These are phyloP conservation scores for Scheffersomyces stambukii DNA, from an alignment of 1,139 yeast genomes.

Conservation along the genomic window DNA sequence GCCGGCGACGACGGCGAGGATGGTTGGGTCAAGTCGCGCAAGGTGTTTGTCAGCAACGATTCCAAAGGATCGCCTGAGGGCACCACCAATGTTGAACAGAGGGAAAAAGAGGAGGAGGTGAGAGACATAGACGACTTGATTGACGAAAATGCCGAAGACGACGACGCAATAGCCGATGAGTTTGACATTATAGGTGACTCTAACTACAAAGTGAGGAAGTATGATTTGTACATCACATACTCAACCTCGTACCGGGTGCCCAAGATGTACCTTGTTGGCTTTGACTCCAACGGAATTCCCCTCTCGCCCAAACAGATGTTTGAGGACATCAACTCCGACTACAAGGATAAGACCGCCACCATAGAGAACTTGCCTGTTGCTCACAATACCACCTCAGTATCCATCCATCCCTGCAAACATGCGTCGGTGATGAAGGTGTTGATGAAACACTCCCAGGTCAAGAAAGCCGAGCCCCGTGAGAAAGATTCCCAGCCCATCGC, in stretches of 20 bases:
- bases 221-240: slow-evolving; percentile 85
- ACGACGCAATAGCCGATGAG: slow-evolving; percentile 28
- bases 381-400: slow-evolving; percentile 73
- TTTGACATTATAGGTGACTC: slow-evolving; percentile 29
- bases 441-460: slow-evolving; percentile 49
- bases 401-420: slow-evolving; percentile 96
- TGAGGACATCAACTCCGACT: slow-evolving; percentile 88
- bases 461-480: slow-evolving; percentile 22
- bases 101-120: slow-evolving; percentile 8
- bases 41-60: slow-evolving; percentile 6
- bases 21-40: slow-evolving; percentile 51
- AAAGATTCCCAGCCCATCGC: slow-evolving; percentile 3
- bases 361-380: slow-evolving; percentile 89
- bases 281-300: slow-evolving; percentile 78
- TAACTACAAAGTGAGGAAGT: slow-evolving; percentile 51
- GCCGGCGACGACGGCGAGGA: slow-evolving; percentile 43
- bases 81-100: too few species aligned
- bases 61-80: slow-evolving; percentile 6
- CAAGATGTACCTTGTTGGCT: slow-evolving; percentile 88
- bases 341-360: slow-evolving; percentile 93
- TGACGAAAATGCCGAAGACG: slow-evolving; percentile 34
- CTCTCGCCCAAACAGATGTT: slow-evolving; percentile 87
- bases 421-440: slow-evolving; percentile 90
- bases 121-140: slow-evolving; percentile 38
- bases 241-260: slow-evolving; percentile 96